phyloP scores from a whole-genome alignment of 78 protist species.

The Bigelowiella natans region DNA sequence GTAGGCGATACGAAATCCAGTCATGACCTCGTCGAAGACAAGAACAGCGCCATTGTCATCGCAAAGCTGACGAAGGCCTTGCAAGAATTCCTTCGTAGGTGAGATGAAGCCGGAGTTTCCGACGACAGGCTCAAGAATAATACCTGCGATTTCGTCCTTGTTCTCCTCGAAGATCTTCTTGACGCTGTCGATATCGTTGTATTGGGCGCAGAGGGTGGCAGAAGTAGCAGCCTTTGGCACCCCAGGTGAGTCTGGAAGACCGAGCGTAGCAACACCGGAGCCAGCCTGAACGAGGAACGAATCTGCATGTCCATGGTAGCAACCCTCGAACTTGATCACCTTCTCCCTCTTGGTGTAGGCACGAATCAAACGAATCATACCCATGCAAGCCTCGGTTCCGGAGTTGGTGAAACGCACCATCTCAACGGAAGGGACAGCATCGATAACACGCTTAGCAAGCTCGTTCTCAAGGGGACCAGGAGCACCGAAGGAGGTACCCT shows the following conservation, averaged over 20 bases:
- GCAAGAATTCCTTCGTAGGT: conserved; percentile 23
- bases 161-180: conserved; percentile 27
- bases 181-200: conserved; percentile 33
- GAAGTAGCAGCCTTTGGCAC: conserved; percentile 20
- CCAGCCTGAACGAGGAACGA: conserved; percentile 43
- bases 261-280: conserved; percentile 44
- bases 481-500: conserved; percentile 48
- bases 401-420: conserved; percentile 47
- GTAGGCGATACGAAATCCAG: conserved; percentile 45
- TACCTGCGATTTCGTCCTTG: conserved; percentile 33
- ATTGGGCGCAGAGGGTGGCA: conserved; percentile 13
- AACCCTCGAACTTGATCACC: conserved; percentile 47
- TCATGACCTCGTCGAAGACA: conserved; percentile 40
- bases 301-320: conserved; percentile 37
- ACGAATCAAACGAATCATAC: conserved; percentile 33
- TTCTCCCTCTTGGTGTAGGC: conserved; percentile 45
- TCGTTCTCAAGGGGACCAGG: conserved; percentile 36
- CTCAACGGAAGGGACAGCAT: conserved; percentile 46
- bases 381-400: conserved; percentile 46
- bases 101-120: conserved; percentile 40
- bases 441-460: conserved; percentile 41
- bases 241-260: conserved; percentile 46
- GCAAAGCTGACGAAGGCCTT: conserved; percentile 4
- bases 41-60: conserved; percentile 11
- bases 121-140: conserved; percentile 38